Evolutionary conservation across 208 protist genomes (phyloP).

Genomic region (Leishmania turanica): DNA sequence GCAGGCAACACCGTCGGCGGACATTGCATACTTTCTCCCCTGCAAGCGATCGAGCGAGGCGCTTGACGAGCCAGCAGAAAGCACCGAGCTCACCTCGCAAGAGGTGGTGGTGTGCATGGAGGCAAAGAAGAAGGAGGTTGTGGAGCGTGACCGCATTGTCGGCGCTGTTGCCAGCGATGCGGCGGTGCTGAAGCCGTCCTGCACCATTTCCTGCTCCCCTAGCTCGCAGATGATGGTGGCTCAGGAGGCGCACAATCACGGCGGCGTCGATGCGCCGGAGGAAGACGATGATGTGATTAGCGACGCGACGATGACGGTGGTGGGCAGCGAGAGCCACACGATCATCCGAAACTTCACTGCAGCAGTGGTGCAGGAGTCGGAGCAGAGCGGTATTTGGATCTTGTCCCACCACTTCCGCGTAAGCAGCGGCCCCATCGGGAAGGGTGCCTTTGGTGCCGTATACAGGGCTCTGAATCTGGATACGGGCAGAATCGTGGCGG

Average conservation of each 20-base stretch:
- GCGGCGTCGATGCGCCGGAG: background rate
- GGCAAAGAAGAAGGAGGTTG: background rate
- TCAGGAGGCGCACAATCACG: slow-evolving; percentile 5
- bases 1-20: background rate
- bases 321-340: slow-evolving; percentile 17
- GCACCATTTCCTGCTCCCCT: slow-evolving; percentile 23
- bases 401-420: slow-evolving; percentile 58
- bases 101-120: background rate
- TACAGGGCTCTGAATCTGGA: slow-evolving; percentile 68
- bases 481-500: slow-evolving; percentile 58
- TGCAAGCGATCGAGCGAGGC: background rate
- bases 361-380: slow-evolving; percentile 45
- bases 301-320: slow-evolving; percentile 13
- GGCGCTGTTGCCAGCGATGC: background rate
- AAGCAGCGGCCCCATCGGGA: slow-evolving; percentile 55
- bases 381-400: slow-evolving; percentile 35
- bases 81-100: too few relatives aligned
- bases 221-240: slow-evolving; percentile 23
- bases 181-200: slow-evolving; percentile 12
- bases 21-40: background rate
- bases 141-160: background rate
- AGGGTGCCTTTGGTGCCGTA: slow-evolving; percentile 69
- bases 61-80: background rate
- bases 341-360: slow-evolving; percentile 55
- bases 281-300: slow-evolving; percentile 19